Evolutionary conservation across 257 asterid genomes (phyloP).

Genomic region (Solanum peruvianum): DNA sequence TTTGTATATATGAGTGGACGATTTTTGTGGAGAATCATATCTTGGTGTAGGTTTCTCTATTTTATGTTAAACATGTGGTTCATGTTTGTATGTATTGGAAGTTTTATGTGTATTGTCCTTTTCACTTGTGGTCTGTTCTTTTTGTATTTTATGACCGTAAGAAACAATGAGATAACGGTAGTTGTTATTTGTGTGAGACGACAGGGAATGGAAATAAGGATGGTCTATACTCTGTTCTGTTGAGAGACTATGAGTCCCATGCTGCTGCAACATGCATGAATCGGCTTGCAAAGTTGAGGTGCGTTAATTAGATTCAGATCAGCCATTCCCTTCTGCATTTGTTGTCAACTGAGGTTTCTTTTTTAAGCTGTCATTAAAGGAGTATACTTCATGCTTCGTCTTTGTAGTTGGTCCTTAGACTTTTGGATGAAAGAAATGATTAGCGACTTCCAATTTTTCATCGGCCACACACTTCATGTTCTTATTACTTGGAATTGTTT

Average conservation of each 20-base stretch:
- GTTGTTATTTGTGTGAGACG: conserved; percentile 3
- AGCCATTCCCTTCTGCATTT: not conserved
- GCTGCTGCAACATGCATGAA: conserved; percentile 95
- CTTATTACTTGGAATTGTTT: not conserved
- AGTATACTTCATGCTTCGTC: not conserved
- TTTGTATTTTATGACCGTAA: not conserved
- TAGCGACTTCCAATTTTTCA: not conserved
- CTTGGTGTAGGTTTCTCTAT: not conserved
- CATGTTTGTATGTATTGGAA: not conserved
- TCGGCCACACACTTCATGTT: not conserved
- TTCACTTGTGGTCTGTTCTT: not conserved
- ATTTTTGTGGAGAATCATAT: not conserved
- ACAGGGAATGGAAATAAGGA: conserved; percentile 96
- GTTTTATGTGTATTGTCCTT: not conserved
- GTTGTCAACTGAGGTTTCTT: not conserved
- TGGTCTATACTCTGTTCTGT: conserved; percentile 88
- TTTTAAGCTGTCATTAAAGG: not conserved
- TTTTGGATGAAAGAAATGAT: not conserved
- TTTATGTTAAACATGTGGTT: not conserved
- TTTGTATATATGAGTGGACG: not conserved
- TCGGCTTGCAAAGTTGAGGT: conserved; percentile 96
- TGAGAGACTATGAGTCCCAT: conserved; percentile 81
- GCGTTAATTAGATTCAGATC: conserved; percentile 3
- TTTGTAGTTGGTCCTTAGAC: not conserved
- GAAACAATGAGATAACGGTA: not conserved